Evolutionary conservation across 192 early-diverging fungal genomes (phyloP).

Genomic region (Mortierella antarctica): DNA sequence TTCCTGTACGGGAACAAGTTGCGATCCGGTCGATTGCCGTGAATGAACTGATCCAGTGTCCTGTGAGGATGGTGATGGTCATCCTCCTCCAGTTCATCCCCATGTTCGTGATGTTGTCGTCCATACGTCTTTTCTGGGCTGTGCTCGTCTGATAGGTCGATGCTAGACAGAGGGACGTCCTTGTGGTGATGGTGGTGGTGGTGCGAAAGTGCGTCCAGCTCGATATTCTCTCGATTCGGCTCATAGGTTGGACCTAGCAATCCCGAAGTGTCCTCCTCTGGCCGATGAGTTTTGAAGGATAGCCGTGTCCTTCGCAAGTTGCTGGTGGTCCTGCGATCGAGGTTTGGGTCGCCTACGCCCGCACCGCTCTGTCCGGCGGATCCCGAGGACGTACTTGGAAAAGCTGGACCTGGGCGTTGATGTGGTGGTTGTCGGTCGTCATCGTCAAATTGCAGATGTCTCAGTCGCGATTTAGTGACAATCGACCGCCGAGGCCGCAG

Average conservation of each 20-base stretch:
- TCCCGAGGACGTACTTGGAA: no score
- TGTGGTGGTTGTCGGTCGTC: slow-evolving; percentile 8
- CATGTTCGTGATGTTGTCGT: neutral
- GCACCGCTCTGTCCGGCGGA: no score
- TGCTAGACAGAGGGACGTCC: neutral
- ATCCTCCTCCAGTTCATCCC: neutral
- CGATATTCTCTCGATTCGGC: neutral
- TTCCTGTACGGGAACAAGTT: slow-evolving; percentile 27
- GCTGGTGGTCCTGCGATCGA: no score
- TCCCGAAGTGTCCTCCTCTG: slow-evolving; percentile 2
- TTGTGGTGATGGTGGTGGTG: neutral
- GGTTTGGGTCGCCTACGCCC: no score
- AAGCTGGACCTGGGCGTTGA: neutral
- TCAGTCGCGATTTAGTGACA: slow-evolving; percentile 11
- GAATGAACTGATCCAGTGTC: slow-evolving; percentile 1
- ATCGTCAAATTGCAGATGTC: slow-evolving; percentile 2
- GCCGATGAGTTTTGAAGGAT: no score
- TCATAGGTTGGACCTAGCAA: neutral
- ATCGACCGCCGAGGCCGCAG: slow-evolving; percentile 10
- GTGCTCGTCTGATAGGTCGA: neutral
- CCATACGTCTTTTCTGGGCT: no score
- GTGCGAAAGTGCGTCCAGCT: no score
- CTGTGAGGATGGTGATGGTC: neutral
- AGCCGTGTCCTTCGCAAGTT: no score
- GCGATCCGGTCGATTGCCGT: slow-evolving; percentile 19